Conservation (phyloP, 2,329 filamentous ascomycete genomes). For the Sporothrix sp. region DNA sequence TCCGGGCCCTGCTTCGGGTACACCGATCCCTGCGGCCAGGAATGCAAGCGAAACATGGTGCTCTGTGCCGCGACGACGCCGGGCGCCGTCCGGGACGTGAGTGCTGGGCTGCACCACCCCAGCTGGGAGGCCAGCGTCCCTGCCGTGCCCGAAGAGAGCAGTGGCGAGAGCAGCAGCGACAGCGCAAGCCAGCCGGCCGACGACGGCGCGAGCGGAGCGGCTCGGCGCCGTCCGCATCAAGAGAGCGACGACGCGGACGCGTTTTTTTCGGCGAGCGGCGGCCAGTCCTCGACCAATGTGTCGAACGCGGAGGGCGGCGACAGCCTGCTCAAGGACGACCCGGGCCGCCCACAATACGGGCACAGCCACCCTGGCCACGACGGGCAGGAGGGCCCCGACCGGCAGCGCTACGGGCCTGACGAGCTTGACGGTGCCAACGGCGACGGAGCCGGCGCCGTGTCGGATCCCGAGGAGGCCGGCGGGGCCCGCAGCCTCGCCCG, state of each 20-base stretch:
- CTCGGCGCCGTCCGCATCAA: slow-evolving; percentile 4
- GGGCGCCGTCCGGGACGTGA: slow-evolving; percentile 12
- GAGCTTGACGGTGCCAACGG: slow-evolving; percentile 10
- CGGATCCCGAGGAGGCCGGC: slow-evolving; percentile 15
- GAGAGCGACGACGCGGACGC: slow-evolving; percentile 14
- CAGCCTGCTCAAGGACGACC: slow-evolving; percentile 3
- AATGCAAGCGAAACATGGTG: slow-evolving; percentile 51
- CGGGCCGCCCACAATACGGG: not conserved
- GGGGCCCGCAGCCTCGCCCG: slow-evolving; percentile 21
- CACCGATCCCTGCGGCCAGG: slow-evolving; percentile 55
- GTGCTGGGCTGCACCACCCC: not conserved
- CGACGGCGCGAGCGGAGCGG: too few relatives aligned
- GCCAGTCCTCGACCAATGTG: slow-evolving; percentile 1
- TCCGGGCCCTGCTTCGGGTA: slow-evolving; percentile 53
- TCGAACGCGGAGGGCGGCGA: slow-evolving; percentile 20
- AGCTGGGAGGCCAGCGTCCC: slow-evolving; percentile 10
- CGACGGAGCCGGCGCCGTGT: slow-evolving; percentile 14
- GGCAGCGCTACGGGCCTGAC: not conserved
- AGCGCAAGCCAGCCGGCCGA: not conserved
- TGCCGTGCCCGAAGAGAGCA: slow-evolving; percentile 26
- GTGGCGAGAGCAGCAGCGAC: slow-evolving; percentile 12
- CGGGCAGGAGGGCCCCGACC: not conserved
- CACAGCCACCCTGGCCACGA: slow-evolving; percentile 11
- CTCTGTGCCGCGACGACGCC: slow-evolving; percentile 28
- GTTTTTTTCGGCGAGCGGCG: not conserved